Evolutionary conservation across 2,329 filamentous ascomycete species (phyloP), one percentile per base, ranked within the genome.

Genomic region (Penicillium sp.): DNA sequence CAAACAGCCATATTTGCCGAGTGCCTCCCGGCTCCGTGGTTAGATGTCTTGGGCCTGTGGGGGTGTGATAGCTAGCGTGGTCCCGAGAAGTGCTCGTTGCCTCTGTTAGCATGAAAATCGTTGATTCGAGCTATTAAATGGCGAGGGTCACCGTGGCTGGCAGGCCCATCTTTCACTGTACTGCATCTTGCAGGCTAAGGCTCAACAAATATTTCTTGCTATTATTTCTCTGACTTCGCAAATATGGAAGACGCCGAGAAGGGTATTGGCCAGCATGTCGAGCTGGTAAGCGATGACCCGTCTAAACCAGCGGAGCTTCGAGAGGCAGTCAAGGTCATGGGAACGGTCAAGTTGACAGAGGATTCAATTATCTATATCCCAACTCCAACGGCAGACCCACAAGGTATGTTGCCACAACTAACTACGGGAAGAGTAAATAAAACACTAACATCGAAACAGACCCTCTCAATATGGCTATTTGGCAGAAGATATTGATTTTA

Each of bases 311-410:
- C 9, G 24, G 9, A 7, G n/a, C 7, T 48, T 13, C 18, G 7
- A 7, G 26, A 48, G 20, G 34, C 34, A 15, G n/a, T 39, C 41
- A 59, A 58, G 12, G 55, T 58, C 2, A 66, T 59, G 52, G 63
- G 63, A 8, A 66, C 63, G 1, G 62, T 67, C 9, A 61, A 60
- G 32, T 55, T 72, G 30, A 69, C 68, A 1, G 66, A 65, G 8
- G 69, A 65, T n/a, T 54, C 55, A 33, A 61, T 68, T 36, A 59
- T 71, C 20, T 72, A 70, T 49, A 70, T 72, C 21, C 68, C 69
- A 1, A 65, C 66, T 7, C 67, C 69, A 2, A 71, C 68, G 6
- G 59, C 65, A 8, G 69, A 72, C 55, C 69, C 69, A 3, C 63
- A 55, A 42, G 62, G 60, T 64, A 44, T 42, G 47, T 34, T 2